Evolutionary conservation across 176 grass and related monocot species (phyloP).

Genomic region (Juncus effusus): DNA sequence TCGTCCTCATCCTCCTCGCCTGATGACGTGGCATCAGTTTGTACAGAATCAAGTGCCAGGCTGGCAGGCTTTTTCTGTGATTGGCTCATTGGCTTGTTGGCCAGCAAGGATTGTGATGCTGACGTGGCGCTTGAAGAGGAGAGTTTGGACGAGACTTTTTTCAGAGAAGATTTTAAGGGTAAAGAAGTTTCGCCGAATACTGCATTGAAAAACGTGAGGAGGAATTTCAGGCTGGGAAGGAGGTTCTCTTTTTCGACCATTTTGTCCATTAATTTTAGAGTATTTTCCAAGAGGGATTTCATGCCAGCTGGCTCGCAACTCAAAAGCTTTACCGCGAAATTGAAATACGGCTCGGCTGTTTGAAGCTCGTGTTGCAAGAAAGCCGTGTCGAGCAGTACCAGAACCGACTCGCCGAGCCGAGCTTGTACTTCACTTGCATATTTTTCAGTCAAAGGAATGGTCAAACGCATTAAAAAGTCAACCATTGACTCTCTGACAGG

Average conservation of each 20-base stretch:
- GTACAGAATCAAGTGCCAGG: slow-evolving; percentile 47
- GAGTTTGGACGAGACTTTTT: slow-evolving; percentile 62
- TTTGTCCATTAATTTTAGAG: slow-evolving; percentile 66
- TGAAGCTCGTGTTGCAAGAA: slow-evolving; percentile 70
- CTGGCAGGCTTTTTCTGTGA: slow-evolving; percentile 68
- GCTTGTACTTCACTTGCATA: slow-evolving; percentile 56
- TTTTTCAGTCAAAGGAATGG: slow-evolving; percentile 51
- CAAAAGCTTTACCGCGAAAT: slow-evolving; percentile 63
- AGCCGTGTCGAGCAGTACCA: slow-evolving; percentile 72
- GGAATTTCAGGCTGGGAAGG: slow-evolving; percentile 64
- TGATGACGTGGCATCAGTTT: slow-evolving; percentile 43
- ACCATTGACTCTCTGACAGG: slow-evolving; percentile 54
- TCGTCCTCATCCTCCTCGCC: slow-evolving; percentile 97
- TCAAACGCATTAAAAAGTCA: slow-evolving; percentile 65
- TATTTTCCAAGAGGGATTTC: slow-evolving; percentile 64
- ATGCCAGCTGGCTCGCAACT: slow-evolving; percentile 61
- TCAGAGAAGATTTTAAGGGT: slow-evolving; percentile 41
- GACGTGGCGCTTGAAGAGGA: slow-evolving; percentile 25
- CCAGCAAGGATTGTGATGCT: slow-evolving; percentile 47
- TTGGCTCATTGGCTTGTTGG: slow-evolving; percentile 39
- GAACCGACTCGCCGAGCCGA: slow-evolving; percentile 66
- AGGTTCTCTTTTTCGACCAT: slow-evolving; percentile 57
- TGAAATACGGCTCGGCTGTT: slow-evolving; percentile 72
- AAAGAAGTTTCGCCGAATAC: slow-evolving; percentile 56
- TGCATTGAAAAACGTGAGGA: slow-evolving; percentile 71